These are phyloP conservation scores for Geotrichum histeridarum DNA, from an alignment of 1,139 yeast genomes.

Conservation along the genomic window DNA sequence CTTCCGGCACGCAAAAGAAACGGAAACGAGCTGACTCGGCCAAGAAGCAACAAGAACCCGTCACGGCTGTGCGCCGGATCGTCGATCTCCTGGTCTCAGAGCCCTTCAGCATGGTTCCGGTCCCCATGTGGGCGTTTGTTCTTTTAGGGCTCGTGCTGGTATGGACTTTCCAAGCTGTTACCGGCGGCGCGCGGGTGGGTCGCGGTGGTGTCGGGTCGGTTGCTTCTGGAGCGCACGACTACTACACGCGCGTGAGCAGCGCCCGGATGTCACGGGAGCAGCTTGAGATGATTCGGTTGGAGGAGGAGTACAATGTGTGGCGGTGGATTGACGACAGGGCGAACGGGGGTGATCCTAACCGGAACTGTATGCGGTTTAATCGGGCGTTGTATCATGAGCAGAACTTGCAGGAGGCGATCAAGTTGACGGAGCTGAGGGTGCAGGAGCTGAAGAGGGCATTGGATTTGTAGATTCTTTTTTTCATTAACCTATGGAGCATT, in stretches of 20 bases:
- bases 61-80: constrained; percentile 6
- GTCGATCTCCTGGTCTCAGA: constrained; percentile 13
- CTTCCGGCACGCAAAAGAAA: neutral
- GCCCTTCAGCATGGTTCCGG: constrained; percentile 22
- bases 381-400: constrained; percentile 39
- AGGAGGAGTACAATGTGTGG: constrained; percentile 70
- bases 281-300: constrained; percentile 27
- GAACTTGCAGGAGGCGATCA: constrained; percentile 52
- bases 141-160: constrained; percentile 22
- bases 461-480: neutral
- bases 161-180: constrained; percentile 28
- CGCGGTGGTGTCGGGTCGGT: neutral
- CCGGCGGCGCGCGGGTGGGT: constrained; percentile 2
- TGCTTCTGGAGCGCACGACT: neutral
- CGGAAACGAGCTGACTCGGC: constrained; percentile 4
- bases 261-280: constrained; percentile 3
- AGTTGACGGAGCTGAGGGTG: constrained; percentile 50
- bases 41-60: constrained; percentile 8
- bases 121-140: constrained; percentile 25
- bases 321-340: constrained; percentile 65
- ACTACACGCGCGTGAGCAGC: neutral
- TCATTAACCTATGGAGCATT: too few relatives aligned
- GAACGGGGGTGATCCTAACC: constrained; percentile 13
- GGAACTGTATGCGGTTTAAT: constrained; percentile 1
- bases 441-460: constrained; percentile 36